Conservation (phyloP, 371 early-diverging fungal genomes). For the Mortierella sp. region DNA sequence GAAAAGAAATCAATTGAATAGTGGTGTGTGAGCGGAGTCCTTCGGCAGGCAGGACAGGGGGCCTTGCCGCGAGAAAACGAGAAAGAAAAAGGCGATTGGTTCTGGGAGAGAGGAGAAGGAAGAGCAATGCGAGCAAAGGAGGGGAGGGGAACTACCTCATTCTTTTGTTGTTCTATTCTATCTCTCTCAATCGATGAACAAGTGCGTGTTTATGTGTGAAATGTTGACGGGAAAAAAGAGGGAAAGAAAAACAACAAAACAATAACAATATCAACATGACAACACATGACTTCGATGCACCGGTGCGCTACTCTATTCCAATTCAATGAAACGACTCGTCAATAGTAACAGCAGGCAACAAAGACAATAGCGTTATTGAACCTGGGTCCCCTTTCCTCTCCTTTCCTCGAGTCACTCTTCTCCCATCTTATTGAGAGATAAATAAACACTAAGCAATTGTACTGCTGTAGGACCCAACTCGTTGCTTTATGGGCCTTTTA, state of each 20-base stretch:
- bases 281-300: not conserved
- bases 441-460: no score
- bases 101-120: not conserved
- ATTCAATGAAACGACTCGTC: no score
- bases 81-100: not conserved
- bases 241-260: not conserved
- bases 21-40: not conserved
- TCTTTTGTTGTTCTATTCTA: not conserved
- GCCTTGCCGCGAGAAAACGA: not conserved
- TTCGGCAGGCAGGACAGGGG: not conserved
- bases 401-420: not conserved
- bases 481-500: no score
- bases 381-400: not conserved
- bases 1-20: not conserved
- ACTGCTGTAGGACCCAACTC: no score
- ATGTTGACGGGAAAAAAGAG: not conserved
- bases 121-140: not conserved
- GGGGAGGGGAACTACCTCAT: not conserved
- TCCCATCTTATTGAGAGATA: no score
- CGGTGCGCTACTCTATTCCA: not conserved
- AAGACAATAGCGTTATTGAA: not conserved
- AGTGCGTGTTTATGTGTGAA: not conserved
- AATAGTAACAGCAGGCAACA: not conserved
- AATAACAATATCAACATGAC: not conserved
- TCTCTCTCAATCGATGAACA: not conserved